Evolutionary conservation across 805 yeast species (phyloP), one percentile per base, ranked within the genome.

Genomic region (Brettanomyces custersianus): DNA sequence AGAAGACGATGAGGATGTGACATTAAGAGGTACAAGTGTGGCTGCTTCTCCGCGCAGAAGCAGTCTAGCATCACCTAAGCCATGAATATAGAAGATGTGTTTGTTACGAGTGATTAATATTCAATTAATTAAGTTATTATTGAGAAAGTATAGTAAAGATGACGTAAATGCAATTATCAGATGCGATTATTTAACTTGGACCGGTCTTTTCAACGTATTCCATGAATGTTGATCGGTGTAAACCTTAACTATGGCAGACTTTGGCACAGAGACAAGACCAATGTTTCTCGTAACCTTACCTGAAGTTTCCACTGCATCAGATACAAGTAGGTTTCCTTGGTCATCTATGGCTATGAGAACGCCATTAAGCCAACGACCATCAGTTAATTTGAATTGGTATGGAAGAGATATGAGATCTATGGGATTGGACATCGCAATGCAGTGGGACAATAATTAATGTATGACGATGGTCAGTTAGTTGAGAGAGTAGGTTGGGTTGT

Each of bases 231-330:
- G 34, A 6, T 50, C 43, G 10, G 63, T 43, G 19, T 44, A 49
- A 2, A 60, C 49, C 16, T 51, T 48, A 3, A 39, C 34, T 3
- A 72, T 64, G 4, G 72, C 55, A 1, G 45, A 42, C 35, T 59
- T 54, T 1, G 76, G 77, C 3, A 74, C 63, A 43, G 78, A 71
- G n/a, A 74, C 75, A 8, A 73, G 49, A 0, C 79, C 80, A 28
- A 72, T 45, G 31, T 62, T 62, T 42, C 80, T 56, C 20, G 40
- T 35, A 12, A 42, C 42, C 13, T 34, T 31, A 11, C 42, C 47
- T 12, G 40, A 41, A 1, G 34, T 28, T 21, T 68, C 74, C 10
- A 40, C 42, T 8, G 60, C 68, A 37, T 62, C 58, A 26, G 69
- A 60, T 17, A 68, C 40, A 15, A 68, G 47, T 5, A 67, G 35